A percentile compares a stretch with the other conserved stretches of the same genome.
Evolutionary conservation across 768 basidiomycete genomes (phyloP).

Genomic region (Leucocoprinus sp.): DNA sequence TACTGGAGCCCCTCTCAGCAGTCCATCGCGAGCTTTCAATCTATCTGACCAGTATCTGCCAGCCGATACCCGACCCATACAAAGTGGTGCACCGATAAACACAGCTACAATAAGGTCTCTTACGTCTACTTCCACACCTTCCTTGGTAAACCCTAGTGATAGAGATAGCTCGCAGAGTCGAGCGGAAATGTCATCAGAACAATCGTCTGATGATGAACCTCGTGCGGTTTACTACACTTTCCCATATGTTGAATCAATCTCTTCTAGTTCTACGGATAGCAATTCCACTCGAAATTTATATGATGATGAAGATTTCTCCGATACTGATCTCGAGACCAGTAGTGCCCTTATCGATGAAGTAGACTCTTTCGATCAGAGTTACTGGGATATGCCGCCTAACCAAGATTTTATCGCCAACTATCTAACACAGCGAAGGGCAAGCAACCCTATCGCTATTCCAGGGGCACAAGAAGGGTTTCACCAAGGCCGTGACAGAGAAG

Average conservation of each 20-base stretch:
- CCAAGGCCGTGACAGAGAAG: slow-evolving; percentile 42
- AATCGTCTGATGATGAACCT: slow-evolving; percentile 12
- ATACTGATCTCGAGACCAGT: slow-evolving; percentile 30
- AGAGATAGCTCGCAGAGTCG: background rate
- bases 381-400: slow-evolving; percentile 11
- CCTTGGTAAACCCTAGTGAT: slow-evolving; percentile 28
- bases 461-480: slow-evolving; percentile 20
- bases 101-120: slow-evolving; percentile 39
- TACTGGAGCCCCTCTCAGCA: slow-evolving; percentile 19
- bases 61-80: slow-evolving; percentile 8
- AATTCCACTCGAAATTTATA: slow-evolving; percentile 26
- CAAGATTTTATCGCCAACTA: slow-evolving; percentile 12
- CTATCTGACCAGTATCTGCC: background rate
- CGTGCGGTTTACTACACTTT: slow-evolving; percentile 24
- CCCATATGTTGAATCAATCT: slow-evolving; percentile 15
- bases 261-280: slow-evolving; percentile 19
- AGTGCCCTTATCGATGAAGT: slow-evolving; percentile 29
- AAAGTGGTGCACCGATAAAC: slow-evolving; percentile 37
- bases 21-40: slow-evolving; percentile 22
- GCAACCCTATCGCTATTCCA: slow-evolving; percentile 56
- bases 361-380: slow-evolving; percentile 16
- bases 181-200: slow-evolving; percentile 2
- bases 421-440: slow-evolving; percentile 35
- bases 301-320: slow-evolving; percentile 33
- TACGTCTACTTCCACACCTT: slow-evolving; percentile 37